phyloP scores from a whole-genome alignment of 2,329 filamentous ascomycete genomes.

The Exophiala aquamarina region DNA sequence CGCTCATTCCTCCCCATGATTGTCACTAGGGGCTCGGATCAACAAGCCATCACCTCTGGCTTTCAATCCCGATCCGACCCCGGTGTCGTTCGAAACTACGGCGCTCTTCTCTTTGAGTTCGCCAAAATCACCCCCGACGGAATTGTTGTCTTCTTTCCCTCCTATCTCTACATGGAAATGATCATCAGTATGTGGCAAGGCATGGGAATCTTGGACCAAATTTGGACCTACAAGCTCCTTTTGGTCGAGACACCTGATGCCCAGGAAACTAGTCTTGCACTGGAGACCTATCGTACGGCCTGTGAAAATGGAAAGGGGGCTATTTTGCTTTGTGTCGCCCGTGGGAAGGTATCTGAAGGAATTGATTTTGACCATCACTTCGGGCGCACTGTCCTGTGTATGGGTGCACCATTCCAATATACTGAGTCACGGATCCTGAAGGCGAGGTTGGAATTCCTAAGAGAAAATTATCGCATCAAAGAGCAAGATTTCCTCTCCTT shows the following conservation, averaged over 20 bases:
- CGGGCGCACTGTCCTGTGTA: constrained; percentile 90
- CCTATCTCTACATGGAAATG: constrained; percentile 98
- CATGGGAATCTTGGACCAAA: constrained; percentile 94
- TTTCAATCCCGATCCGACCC: constrained; percentile 96
- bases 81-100: constrained; percentile 95
- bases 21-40: constrained; percentile 90
- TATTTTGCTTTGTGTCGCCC: constrained; percentile 88
- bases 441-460: constrained; percentile 90
- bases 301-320: constrained; percentile 96
- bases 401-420: constrained; percentile 97
- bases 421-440: constrained; percentile 97
- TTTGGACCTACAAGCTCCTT: constrained; percentile 99
- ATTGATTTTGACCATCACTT: constrained; percentile 99
- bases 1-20: constrained; percentile 98
- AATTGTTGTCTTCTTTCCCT: constrained; percentile 98
- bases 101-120: constrained; percentile 89
- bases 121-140: constrained; percentile 94
- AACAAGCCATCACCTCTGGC: constrained; percentile 86
- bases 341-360: constrained; percentile 95
- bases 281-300: constrained; percentile 95
- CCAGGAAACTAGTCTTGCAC: constrained; percentile 90
- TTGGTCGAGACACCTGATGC: constrained; percentile 96
- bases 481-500: constrained; percentile 98
- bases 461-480: constrained; percentile 93
- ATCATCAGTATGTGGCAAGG: constrained; percentile 99